Percentiles rank a stretch among this genome's conserved stretches.
phyloP scores from a whole-genome alignment of 495 filamentous ascomycete genomes.

The Astrocystis sublimbata region DNA sequence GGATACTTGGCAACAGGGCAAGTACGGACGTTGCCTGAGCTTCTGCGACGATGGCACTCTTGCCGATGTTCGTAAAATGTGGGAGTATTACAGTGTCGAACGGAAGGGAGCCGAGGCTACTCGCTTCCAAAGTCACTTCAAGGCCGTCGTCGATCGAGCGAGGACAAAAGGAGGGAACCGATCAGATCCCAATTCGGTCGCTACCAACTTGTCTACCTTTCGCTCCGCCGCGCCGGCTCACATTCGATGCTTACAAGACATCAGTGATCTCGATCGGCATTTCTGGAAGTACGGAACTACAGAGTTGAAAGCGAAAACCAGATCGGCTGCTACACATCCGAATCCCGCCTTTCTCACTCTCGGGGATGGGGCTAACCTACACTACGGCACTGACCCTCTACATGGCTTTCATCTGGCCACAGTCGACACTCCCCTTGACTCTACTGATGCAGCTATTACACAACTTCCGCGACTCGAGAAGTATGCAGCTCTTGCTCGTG shows the following conservation, averaged over 20 bases:
- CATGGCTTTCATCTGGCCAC: constrained; percentile 30
- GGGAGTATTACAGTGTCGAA: constrained; percentile 23
- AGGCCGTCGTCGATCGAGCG: background rate
- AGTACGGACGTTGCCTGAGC: constrained; percentile 27
- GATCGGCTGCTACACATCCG: constrained; percentile 21
- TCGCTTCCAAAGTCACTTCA: constrained; percentile 18
- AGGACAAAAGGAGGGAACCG: background rate
- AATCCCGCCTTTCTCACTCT: constrained; percentile 39
- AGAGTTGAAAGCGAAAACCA: constrained; percentile 10
- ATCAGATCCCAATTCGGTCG: background rate
- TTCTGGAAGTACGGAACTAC: constrained; percentile 22
- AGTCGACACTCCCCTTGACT: constrained; percentile 49
- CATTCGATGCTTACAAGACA: constrained; percentile 18
- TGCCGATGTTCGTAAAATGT: constrained; percentile 22
- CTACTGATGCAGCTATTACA: constrained; percentile 44
- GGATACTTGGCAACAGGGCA: constrained; percentile 23
- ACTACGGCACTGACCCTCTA: constrained; percentile 31
- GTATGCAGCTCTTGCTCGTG: constrained; percentile 1
- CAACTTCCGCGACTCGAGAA: constrained; percentile 16
- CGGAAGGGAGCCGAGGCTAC: background rate
- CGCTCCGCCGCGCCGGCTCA: background rate
- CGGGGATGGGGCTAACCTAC: constrained; percentile 17
- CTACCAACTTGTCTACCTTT: constrained; percentile 1
- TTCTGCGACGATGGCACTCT: constrained; percentile 33
- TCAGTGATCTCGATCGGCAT: constrained; percentile 21